These are phyloP conservation scores for Saccharomycopsis schoenii DNA, from an alignment of 805 yeast species.

Conservation along the genomic window DNA sequence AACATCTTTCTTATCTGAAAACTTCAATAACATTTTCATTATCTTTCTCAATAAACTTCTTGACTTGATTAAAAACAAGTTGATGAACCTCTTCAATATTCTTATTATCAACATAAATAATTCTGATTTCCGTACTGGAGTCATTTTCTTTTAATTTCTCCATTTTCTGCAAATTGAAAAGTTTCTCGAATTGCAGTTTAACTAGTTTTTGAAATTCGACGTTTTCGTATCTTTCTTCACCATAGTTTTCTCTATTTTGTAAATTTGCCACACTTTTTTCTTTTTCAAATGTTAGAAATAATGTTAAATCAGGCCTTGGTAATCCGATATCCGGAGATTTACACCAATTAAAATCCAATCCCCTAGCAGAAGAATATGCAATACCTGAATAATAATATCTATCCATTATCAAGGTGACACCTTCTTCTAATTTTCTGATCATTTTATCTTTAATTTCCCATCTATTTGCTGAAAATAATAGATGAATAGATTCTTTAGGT, in stretches of 20 bases:
- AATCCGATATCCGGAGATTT: conserved; percentile 71
- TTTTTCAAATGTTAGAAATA: conserved; percentile 60
- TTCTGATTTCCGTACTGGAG: conserved; percentile 28
- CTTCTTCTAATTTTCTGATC: conserved; percentile 34
- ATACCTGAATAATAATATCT: conserved; percentile 89
- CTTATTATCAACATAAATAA: conserved; percentile 52
- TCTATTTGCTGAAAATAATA: conserved; percentile 84
- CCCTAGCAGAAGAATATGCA: conserved; percentile 86
- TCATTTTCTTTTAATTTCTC: conserved; percentile 4
- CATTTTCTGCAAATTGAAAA: conserved; percentile 26
- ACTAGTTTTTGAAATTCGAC: conserved; percentile 67
- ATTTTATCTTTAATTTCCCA: conserved; percentile 71
- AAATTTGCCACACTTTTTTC: conserved; percentile 29
- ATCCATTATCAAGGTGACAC: conserved; percentile 61
- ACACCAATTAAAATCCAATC: conserved; percentile 68
- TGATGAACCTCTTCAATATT: conserved; percentile 44
- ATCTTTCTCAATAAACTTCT: conserved; percentile 1
- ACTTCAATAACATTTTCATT: conserved; percentile 1
- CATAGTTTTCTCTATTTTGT: conserved; percentile 65
- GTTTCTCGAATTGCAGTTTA: conserved; percentile 42
- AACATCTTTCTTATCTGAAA: not conserved
- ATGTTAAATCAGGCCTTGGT: conserved; percentile 74
- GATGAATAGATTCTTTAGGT: conserved; percentile 75
- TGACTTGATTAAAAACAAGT: conserved; percentile 32
- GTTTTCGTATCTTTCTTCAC: conserved; percentile 87